Evolutionary conservation across 2,329 filamentous ascomycete species (phyloP), one percentile per base, ranked within the genome.

Genomic region (Domatiomyces globalis): DNA sequence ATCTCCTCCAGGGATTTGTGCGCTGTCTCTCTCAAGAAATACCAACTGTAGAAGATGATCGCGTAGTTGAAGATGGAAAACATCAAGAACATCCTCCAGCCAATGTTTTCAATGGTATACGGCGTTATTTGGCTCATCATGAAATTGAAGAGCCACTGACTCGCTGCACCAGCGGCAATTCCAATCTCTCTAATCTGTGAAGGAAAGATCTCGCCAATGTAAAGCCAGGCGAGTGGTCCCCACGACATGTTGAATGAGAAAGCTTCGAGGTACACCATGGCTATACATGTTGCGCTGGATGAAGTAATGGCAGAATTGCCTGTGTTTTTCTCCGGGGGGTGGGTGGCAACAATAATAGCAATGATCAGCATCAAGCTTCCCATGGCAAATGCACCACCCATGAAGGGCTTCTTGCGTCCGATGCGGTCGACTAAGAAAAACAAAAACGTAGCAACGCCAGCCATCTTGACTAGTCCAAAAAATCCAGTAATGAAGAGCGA

Each of bases 281-380:
- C 69, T 18, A 76, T 67, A 17, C 73, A 70, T 0, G 71, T 72
- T 45, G 74, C 71, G 9, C 72, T 69, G 0, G 70, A 65, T 1
- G 69, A 54, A 1, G 59, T 58, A 8, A 61, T 57, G 17, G 67
- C 51, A 5, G 51, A 53, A 2, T 62, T 59, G 2, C 22, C 49
- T 2, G 25, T 20, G 2, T 60, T 56, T 8, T 61, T 46, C 45
- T 63, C 60, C 1, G 69, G 68, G 2, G 72, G 73, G 56, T 72
- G 67, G 1, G 66, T 71, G 20, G 67, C 67, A 15, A 73, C 67
- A n/a, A 76, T 65, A n/a, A 68, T 65, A 10, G 71, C 69, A 42
- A 76, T 71, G 48, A 76, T 73, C 48, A 77, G 69, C 73, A 77
- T 76, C 60, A 73, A 75, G 0, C 63, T 63, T 29, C 71, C 73